Conservation (phyloP, 257 asterid genomes). For the Solanum stenotomum region DNA sequence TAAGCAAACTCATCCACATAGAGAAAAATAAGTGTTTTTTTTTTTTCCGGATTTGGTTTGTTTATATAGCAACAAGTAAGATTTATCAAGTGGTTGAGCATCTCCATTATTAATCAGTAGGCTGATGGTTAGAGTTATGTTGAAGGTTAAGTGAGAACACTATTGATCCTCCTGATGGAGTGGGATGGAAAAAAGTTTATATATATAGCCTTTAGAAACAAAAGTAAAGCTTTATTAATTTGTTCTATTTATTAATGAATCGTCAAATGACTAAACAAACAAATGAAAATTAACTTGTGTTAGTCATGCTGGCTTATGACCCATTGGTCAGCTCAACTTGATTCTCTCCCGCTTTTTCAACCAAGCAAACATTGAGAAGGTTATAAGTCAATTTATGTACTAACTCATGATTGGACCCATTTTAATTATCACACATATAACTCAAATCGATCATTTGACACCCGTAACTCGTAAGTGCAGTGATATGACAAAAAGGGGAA, state of each 20-base stretch:
- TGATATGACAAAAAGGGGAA: neutral
- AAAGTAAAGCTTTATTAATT: neutral
- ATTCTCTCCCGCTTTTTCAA: neutral
- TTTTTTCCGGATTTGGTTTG: neutral
- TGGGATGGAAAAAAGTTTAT: neutral
- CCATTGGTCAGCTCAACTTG: neutral
- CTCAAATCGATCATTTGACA: neutral
- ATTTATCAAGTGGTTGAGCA: neutral
- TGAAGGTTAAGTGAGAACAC: neutral
- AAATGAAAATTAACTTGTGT: neutral
- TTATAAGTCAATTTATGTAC: neutral
- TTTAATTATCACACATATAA: neutral
- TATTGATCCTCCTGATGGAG: neutral
- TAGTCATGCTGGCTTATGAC: neutral
- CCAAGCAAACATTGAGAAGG: neutral
- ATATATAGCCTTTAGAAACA: neutral
- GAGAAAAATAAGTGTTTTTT: neutral
- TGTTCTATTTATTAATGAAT: neutral
- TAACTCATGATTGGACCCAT: neutral
- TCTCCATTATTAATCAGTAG: neutral
- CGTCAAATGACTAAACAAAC: neutral
- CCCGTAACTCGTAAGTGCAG: neutral
- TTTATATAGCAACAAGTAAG: neutral
- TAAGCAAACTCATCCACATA: neutral
- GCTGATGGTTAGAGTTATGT: neutral